Base-by-base conservation (phyloP, 1,284 basidiomycete genomes). In the Sanghuangporus weigelae region DNA sequence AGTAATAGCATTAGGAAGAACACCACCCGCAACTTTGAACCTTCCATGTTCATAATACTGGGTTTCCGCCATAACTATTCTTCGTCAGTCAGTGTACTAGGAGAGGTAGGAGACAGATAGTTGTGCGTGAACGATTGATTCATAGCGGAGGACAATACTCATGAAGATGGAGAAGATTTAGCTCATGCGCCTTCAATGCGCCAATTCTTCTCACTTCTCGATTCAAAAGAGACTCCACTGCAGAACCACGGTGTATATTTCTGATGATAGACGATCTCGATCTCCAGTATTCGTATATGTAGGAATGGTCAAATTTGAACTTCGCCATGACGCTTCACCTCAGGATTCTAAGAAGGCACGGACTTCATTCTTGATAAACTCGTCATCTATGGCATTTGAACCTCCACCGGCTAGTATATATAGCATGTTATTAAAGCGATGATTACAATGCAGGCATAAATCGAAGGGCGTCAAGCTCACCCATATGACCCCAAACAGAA, bases 401-500 rank as follows among this genome's bases (percentile, higher is more conserved):
- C 77, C 79, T 48, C 76, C 77, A n/a, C 80, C 79, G 60, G 78
- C 80, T 79, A 58, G 14, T 62, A 2, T 42, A 46, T n/a, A 38
- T 31, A 26, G 21, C 19, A 51, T 21, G 50, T 10, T 1, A 26
- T n/a, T 35, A 12, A n/a, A 23, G 44, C 44, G 12, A 44, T 14
- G 26, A 31, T 31, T 31, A 31, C 26, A 4, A 31, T 31, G 3
- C 26, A 31, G 26, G 26, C 26, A 46, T 7, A n/a, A 46, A 21
- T 21, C 21, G 16, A 31, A 31, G 26, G 23, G 23, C 3, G 26
- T 31, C 59, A 21, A 16, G 54, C 80, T 61, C 60, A 82, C 83
- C 79, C 74, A 81, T 75, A 71, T 86, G 84, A 3, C 84, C 83
- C 82, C 84, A 84, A 11, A 81, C 76, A 10, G 83, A 83, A 62